These are phyloP conservation scores for Annulohypoxylon moriforme DNA, from an alignment of 495 filamentous ascomycete species.

Conservation along the genomic window DNA sequence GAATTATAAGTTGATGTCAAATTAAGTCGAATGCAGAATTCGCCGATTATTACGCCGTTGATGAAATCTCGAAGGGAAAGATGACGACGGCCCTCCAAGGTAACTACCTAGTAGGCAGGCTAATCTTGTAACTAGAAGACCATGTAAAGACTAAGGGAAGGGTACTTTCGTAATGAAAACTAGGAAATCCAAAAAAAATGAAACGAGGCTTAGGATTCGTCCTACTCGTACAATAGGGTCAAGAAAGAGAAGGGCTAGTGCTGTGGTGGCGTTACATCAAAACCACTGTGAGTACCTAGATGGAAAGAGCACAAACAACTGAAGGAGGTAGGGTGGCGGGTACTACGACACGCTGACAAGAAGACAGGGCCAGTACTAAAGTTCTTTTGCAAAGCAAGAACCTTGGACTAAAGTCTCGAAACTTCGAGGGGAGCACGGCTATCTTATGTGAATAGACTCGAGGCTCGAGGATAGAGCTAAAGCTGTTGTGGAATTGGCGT, in stretches of 20 bases:
- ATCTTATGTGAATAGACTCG: conserved; percentile 18
- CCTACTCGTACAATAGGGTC: neutral
- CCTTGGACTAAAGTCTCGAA: neutral
- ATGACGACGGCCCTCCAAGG: neutral
- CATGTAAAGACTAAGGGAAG: neutral
- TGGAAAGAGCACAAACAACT: neutral
- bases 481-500: neutral
- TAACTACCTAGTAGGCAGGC: neutral
- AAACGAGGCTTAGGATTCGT: conserved; percentile 7
- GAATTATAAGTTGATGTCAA: neutral
- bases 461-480: conserved; percentile 12
- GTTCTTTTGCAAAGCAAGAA: neutral
- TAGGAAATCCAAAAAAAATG: neutral
- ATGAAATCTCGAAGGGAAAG: neutral
- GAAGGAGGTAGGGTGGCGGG: neutral
- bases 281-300: neutral
- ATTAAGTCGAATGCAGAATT: neutral
- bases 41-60: neutral
- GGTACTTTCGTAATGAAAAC: neutral
- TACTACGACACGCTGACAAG: conserved; percentile 7
- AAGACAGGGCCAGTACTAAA: neutral
- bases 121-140: neutral
- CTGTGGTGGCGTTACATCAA: neutral
- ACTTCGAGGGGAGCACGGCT: neutral
- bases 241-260: neutral